Conservation (phyloP, 139 green algal species). For the Medakamo hakoo region DNA sequence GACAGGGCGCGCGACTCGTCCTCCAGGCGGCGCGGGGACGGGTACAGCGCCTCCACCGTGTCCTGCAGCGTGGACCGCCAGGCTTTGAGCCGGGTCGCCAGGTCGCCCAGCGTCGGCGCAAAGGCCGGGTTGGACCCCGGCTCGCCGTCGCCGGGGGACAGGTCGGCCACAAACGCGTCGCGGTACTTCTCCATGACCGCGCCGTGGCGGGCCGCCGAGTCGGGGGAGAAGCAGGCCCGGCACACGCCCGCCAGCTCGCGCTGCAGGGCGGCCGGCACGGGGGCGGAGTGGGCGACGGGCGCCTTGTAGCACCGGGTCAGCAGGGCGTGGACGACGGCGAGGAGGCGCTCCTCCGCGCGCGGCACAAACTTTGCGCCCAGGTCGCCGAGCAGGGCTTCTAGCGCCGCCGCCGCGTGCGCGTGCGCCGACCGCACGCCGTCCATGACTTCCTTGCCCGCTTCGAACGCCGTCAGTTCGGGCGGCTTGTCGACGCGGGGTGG, state of each 20-base stretch:
- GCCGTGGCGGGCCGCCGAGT: slow-evolving; percentile 9
- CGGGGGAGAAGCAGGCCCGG: slow-evolving; percentile 44
- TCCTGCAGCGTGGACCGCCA: slow-evolving; percentile 60
- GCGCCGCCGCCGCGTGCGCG: slow-evolving; percentile 1
- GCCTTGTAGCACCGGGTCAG: slow-evolving; percentile 83
- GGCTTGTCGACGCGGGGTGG: neutral
- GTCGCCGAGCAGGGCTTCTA: slow-evolving; percentile 38
- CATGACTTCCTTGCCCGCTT: slow-evolving; percentile 44
- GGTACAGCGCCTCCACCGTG: slow-evolving; percentile 63
- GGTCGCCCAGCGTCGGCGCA: slow-evolving; percentile 64
- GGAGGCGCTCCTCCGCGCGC: slow-evolving; percentile 78
- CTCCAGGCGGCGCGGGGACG: slow-evolving; percentile 55
- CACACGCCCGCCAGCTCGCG: slow-evolving; percentile 74
- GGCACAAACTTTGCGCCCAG: slow-evolving; percentile 48
- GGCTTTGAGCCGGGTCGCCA: slow-evolving; percentile 67
- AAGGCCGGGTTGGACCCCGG: too few species aligned
- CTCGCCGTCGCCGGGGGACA: slow-evolving; percentile 66
- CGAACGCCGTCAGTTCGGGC: neutral
- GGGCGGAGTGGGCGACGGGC: slow-evolving; percentile 23
- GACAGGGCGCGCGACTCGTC: slow-evolving; percentile 46
- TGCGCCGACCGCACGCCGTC: slow-evolving; percentile 30
- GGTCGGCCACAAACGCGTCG: slow-evolving; percentile 70
- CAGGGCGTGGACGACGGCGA: slow-evolving; percentile 83
- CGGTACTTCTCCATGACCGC: slow-evolving; percentile 35
- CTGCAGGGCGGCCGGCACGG: slow-evolving; percentile 57